Percentiles rank a stretch among this genome's conserved stretches.
phyloP scores from a whole-genome alignment of 108 stramenopile species.

The Nitzschia sp. region DNA sequence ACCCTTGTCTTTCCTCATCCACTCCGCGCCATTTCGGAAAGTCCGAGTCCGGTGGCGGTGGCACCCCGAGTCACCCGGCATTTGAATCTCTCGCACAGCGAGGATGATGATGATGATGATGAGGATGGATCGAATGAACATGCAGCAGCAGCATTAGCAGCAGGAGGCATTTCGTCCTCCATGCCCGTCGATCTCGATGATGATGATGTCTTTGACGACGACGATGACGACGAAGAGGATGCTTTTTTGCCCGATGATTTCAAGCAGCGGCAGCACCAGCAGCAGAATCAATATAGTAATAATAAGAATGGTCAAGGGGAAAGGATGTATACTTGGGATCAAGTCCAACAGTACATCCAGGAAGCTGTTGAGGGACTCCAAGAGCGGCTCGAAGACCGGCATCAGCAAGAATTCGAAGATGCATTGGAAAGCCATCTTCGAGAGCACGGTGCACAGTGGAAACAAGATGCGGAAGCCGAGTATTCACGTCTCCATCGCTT shows the following conservation, averaged over 20 bases:
- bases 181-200: not conserved
- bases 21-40: constrained; percentile 8
- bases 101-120: not conserved
- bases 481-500: constrained; percentile 15
- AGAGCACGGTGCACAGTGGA: constrained; percentile 38
- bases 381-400: constrained; percentile 8
- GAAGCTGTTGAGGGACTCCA: constrained; percentile 11
- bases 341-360: constrained; percentile 24
- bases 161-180: no score
- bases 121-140: no score
- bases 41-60: no score
- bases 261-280: not conserved
- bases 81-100: constrained; percentile 4
- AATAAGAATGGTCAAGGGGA: no score
- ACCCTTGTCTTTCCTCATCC: constrained; percentile 26
- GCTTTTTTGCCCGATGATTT: constrained; percentile 39
- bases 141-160: no score
- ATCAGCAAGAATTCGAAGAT: constrained; percentile 17
- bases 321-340: constrained; percentile 12
- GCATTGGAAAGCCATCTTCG: constrained; percentile 21
- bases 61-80: not conserved
- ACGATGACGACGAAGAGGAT: constrained; percentile 29
- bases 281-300: no score
- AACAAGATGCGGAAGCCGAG: constrained; percentile 28
- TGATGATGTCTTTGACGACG: not conserved